phyloP scores from a whole-genome alignment of 2,329 filamentous ascomycete genomes.

The Alternaria viburni region DNA sequence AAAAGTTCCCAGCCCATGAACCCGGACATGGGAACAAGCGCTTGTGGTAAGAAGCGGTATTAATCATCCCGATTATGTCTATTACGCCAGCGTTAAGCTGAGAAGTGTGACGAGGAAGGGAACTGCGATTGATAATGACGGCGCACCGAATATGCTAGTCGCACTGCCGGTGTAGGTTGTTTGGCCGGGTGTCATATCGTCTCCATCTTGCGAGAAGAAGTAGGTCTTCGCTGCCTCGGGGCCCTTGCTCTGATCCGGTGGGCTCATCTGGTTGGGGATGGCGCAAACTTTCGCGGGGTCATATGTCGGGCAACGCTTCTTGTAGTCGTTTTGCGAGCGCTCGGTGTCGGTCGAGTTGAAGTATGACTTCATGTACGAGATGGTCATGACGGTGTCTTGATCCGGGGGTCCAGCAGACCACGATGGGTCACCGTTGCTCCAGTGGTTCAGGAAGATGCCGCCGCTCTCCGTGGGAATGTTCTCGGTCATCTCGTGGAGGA shows the following conservation, averaged over 20 bases:
- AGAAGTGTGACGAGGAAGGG: slow-evolving; percentile 36
- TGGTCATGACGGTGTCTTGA: slow-evolving; percentile 66
- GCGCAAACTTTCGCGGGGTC: slow-evolving; percentile 40
- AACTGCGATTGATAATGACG: slow-evolving; percentile 25
- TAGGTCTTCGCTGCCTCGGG: slow-evolving; percentile 41
- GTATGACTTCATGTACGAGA: slow-evolving; percentile 78
- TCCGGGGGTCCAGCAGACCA: slow-evolving; percentile 76
- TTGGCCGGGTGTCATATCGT: slow-evolving; percentile 40
- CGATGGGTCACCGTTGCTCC: slow-evolving; percentile 75
- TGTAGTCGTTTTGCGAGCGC: slow-evolving; percentile 38
- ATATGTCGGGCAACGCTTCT: slow-evolving; percentile 37
- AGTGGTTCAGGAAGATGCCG: slow-evolving; percentile 73
- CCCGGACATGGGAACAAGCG: background rate
- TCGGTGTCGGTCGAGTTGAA: slow-evolving; percentile 70
- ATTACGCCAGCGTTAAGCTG: slow-evolving; percentile 33
- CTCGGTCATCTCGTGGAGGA: slow-evolving; percentile 62
- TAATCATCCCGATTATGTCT: background rate
- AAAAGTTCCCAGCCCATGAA: background rate
- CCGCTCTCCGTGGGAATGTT: slow-evolving; percentile 67
- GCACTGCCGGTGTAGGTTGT: slow-evolving; percentile 27
- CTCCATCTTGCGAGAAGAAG: slow-evolving; percentile 40
- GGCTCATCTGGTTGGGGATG: slow-evolving; percentile 40
- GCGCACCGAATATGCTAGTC: slow-evolving; percentile 21
- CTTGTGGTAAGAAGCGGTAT: background rate
- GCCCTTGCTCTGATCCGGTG: slow-evolving; percentile 36